phyloP scores from a whole-genome alignment of 768 basidiomycete genomes.

The Suillus spraguei region DNA sequence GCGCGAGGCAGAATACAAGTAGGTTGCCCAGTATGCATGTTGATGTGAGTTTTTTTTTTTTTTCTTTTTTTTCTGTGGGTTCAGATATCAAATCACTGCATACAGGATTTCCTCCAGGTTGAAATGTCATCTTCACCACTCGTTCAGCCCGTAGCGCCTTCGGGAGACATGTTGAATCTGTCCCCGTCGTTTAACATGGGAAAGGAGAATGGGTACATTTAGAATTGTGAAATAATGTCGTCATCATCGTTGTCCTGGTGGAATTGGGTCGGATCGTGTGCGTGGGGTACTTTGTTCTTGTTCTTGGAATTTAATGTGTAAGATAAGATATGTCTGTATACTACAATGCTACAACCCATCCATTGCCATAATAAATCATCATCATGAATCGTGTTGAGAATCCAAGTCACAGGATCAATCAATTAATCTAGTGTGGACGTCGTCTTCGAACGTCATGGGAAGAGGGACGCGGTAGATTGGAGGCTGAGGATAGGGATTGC shows the following conservation, averaged over 20 bases:
- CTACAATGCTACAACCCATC: conserved; percentile 6
- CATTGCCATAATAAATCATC: conserved; percentile 1
- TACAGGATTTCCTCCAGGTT: conserved; percentile 15
- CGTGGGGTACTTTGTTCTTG: background rate
- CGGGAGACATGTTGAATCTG: conserved; percentile 31
- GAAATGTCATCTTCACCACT: conserved; percentile 32
- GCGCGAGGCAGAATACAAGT: conserved; percentile 81
- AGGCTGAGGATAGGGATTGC: background rate
- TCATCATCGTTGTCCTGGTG: background rate
- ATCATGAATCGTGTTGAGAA: background rate
- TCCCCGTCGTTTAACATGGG: conserved; percentile 33
- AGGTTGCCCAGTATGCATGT: conserved; percentile 86
- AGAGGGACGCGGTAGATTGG: background rate
- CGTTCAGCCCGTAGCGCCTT: conserved; percentile 22
- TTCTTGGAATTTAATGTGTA: background rate
- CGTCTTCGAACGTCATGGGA: conserved; percentile 27
- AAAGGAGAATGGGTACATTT: conserved; percentile 13
- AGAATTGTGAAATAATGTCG: background rate
- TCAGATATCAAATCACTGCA: conserved; percentile 5
- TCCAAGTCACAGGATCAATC: background rate
- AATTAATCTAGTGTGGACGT: conserved; percentile 18
- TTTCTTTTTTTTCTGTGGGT: background rate
- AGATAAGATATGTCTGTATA: conserved; percentile 4
- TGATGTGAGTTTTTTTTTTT: conserved; percentile 49
- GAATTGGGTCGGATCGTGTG: background rate